Evolutionary conservation across 768 basidiomycete genomes (phyloP).

Genomic region (Termitomyces sp.): DNA sequence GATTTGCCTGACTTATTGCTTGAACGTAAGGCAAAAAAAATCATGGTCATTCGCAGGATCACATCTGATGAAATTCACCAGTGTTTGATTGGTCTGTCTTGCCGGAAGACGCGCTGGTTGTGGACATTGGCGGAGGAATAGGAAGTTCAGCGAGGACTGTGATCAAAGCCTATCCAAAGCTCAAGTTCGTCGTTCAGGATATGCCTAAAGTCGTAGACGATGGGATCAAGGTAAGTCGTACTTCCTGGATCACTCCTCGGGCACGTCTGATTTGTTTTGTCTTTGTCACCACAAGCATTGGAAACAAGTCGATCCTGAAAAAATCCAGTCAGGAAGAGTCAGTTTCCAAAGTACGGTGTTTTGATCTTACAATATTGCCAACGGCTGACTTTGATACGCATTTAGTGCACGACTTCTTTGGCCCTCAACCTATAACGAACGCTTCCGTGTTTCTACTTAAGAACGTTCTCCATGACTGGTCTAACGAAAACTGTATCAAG

Average conservation of each 20-base stretch:
- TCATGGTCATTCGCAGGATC: neutral
- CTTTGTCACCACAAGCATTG: conserved; percentile 7
- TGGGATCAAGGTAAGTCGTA: neutral
- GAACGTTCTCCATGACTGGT: conserved; percentile 64
- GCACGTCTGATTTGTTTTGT: neutral
- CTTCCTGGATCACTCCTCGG: neutral
- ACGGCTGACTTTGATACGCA: neutral
- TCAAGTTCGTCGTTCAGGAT: conserved; percentile 57
- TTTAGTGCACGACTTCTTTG: conserved; percentile 29
- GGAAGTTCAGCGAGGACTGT: conserved; percentile 31
- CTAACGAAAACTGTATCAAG: conserved; percentile 36
- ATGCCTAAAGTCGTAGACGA: conserved; percentile 25
- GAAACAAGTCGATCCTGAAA: conserved; percentile 19
- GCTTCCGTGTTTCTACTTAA: conserved; percentile 53
- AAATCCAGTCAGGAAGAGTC: conserved; percentile 23
- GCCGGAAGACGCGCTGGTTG: conserved; percentile 41
- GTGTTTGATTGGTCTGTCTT: conserved; percentile 56
- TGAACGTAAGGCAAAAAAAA: conserved; percentile 11
- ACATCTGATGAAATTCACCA: conserved; percentile 16
- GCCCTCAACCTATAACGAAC: conserved; percentile 38
- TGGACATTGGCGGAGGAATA: conserved; percentile 68
- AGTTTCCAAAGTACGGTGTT: conserved; percentile 22
- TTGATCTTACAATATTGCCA: no score
- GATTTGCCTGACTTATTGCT: conserved; percentile 15
- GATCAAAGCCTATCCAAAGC: conserved; percentile 1